A percentile compares a stretch with the other conserved stretches of the same genome.
Evolutionary conservation across 179 eudicot genomes (phyloP).

Genomic region (Amaranthus tricolor): DNA sequence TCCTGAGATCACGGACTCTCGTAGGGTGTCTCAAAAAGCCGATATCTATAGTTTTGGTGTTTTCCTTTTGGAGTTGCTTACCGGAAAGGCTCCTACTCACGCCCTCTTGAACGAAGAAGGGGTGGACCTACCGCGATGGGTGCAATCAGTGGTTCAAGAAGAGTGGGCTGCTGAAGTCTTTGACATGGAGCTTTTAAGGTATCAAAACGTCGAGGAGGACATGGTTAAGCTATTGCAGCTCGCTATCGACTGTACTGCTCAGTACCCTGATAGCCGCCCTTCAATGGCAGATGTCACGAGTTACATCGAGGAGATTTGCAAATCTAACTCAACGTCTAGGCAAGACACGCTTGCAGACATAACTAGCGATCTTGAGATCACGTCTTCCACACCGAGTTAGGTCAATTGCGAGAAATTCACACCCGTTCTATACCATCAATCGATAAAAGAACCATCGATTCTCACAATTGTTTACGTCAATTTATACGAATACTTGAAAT

Average conservation of each 20-base stretch:
- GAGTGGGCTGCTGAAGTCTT: constrained; percentile 81
- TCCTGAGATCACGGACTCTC: constrained; percentile 72
- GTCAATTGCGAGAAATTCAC: constrained; percentile 3
- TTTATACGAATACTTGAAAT: constrained; percentile 20
- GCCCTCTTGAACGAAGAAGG: constrained; percentile 66
- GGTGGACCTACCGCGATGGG: constrained; percentile 88
- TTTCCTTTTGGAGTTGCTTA: constrained; percentile 63
- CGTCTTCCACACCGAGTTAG: constrained; percentile 26
- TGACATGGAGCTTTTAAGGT: constrained; percentile 67
- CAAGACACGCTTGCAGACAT: constrained; percentile 31
- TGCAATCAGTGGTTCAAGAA: constrained; percentile 67
- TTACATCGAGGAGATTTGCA: constrained; percentile 51
- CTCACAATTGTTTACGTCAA: constrained; percentile 20
- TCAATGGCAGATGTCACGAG: constrained; percentile 49
- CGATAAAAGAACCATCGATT: constrained; percentile 21
- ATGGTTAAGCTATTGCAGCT: constrained; percentile 78
- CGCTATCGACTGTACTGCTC: constrained; percentile 62
- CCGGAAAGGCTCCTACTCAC: constrained; percentile 72
- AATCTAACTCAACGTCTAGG: constrained; percentile 19
- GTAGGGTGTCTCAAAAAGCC: constrained; percentile 64
- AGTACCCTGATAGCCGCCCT: constrained; percentile 74
- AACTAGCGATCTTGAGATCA: constrained; percentile 25
- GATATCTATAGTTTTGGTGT: constrained; percentile 81
- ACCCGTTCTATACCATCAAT: constrained; percentile 16
- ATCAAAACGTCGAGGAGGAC: constrained; percentile 73